Evolutionary conservation across 306 rosid genomes (phyloP).

Genomic region (Cicer judaicum): DNA sequence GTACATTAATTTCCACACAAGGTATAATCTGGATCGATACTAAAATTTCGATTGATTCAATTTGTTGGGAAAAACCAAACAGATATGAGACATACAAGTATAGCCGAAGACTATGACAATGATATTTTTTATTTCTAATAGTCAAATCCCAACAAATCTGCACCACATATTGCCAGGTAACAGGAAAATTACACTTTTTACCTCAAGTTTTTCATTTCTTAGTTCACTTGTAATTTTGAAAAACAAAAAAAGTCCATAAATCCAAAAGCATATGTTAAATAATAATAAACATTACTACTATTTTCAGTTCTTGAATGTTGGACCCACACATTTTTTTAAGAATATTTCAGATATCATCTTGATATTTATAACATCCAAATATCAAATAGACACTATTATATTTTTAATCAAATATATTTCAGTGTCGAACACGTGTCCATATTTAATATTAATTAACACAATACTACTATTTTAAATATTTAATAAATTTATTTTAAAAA

Average conservation of each 20-base stretch:
- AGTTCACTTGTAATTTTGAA: not conserved
- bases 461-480: too few species aligned
- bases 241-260: not conserved
- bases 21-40: not conserved
- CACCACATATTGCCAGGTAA: not conserved
- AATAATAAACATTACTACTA: not conserved
- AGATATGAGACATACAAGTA: not conserved
- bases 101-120: not conserved
- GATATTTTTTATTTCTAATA: not conserved
- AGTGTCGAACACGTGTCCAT: too few species aligned
- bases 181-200: not conserved
- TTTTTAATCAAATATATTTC: too few species aligned
- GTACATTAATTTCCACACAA: not conserved
- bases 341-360: conserved; percentile 11
- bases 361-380: not conserved
- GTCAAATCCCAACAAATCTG: not conserved
- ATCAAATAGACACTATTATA: not conserved
- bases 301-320: not conserved
- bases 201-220: not conserved
- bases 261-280: not conserved
- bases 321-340: not conserved
- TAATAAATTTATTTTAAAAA: too few species aligned
- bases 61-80: not conserved
- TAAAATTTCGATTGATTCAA: not conserved
- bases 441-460: too few species aligned